Percentiles rank a stretch among this genome's conserved stretches.
These are phyloP conservation scores for Yamadazyma kitorensis DNA, from an alignment of 805 yeast genomes.

Conservation along the genomic window DNA sequence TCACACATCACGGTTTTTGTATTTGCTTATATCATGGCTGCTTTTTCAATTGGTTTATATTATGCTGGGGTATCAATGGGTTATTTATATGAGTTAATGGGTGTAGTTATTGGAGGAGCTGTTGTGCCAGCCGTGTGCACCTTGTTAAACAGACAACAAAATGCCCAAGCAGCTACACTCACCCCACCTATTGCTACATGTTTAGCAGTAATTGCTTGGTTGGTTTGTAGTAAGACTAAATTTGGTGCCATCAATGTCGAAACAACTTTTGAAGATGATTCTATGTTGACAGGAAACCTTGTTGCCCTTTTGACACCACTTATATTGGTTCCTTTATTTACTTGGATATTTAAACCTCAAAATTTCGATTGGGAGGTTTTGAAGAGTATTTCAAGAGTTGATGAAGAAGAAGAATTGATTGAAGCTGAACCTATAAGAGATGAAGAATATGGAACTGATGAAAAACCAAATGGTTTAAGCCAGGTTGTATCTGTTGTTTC, in stretches of 20 bases:
- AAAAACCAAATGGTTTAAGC: no score
- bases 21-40: slow-evolving; percentile 66
- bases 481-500: no score
- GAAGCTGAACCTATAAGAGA: slow-evolving; percentile 31
- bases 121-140: slow-evolving; percentile 75
- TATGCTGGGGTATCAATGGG: slow-evolving; percentile 87
- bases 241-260: slow-evolving; percentile 31
- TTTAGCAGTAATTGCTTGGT: slow-evolving; percentile 64
- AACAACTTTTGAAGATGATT: slow-evolving; percentile 75
- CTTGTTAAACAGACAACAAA: slow-evolving; percentile 62
- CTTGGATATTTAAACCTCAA: slow-evolving; percentile 63
- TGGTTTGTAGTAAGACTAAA: slow-evolving; percentile 32
- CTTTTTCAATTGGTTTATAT: slow-evolving; percentile 76
- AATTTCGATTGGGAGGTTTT: slow-evolving; percentile 71
- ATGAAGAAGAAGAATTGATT: slow-evolving; percentile 64
- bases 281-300: slow-evolving; percentile 88
- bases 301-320: slow-evolving; percentile 76
- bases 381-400: slow-evolving; percentile 61
- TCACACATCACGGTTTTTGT: slow-evolving; percentile 66
- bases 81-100: slow-evolving; percentile 84
- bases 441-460: slow-evolving; percentile 15
- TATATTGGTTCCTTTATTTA: slow-evolving; percentile 62
- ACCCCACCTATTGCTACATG: slow-evolving; percentile 80
- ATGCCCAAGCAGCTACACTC: slow-evolving; percentile 61
- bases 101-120: slow-evolving; percentile 82